Evolutionary conservation across 1,139 yeast genomes (phyloP), one percentile per base, ranked within the genome.

Genomic region (Blastobotrys illinoisensis): DNA sequence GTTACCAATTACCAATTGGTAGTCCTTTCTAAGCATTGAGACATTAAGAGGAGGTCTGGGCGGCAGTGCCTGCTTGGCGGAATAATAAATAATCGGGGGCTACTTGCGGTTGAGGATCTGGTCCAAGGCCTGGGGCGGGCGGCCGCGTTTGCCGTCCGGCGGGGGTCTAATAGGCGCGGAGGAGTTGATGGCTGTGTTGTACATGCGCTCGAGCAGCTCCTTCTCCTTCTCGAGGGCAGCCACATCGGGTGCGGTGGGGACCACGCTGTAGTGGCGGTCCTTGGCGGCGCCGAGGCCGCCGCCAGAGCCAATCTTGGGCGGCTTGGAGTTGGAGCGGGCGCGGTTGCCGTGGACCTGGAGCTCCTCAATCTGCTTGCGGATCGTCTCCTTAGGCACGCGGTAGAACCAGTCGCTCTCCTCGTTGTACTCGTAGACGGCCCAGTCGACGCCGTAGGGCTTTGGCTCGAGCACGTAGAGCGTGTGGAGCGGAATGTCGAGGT

Each of bases 391-490:
- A 13, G 72, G 67, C n/a, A 88, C 85, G 62, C 86, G 81, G 54
- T 76, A 80, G 71, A 91, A 91, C 86, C 89, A 84, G 69, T 90
- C 93, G 28, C 79, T 71, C 6, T 74, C 74, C 62, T 89, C 97
- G 64, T 88, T 86, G 70, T 86, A 91, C 68, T 89, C 95, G 70
- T 85, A 91, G 71, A 90, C 77, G 18, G 88, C 80, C 86, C 96
- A 91, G 58, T 88, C 93, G 2, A 95, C 95, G 4, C 98, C 99
- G 69, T 89, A 91, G 0, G 98, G 97, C 66, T 88, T 88, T 55
- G 93, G 90, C 66, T 91, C 98, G 57, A 91, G 78, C 60, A 93
- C 83, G 66, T 90, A 91, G 26, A 91, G 83, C 4, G 96, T 87
- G 67, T 91, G 97, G 57, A 91, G 75, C 2, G 98, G 98, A 6